Evolutionary conservation across 2,329 filamentous ascomycete genomes (phyloP).

Genomic region (Penicillium brasilianum): DNA sequence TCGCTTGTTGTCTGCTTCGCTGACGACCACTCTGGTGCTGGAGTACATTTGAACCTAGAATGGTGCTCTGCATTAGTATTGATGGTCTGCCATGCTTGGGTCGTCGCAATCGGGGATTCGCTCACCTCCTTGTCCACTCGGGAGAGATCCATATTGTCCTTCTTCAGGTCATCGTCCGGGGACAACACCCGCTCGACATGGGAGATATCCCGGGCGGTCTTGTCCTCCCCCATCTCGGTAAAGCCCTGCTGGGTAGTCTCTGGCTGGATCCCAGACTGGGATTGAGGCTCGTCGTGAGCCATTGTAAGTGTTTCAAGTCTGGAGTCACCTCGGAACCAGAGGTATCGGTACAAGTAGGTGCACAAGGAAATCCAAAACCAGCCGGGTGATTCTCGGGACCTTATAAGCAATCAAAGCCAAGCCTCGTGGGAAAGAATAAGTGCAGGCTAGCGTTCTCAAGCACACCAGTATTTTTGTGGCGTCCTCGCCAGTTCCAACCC

Average conservation of each 20-base stretch:
- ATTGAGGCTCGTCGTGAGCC: slow-evolving; percentile 14
- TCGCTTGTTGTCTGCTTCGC: slow-evolving; percentile 63
- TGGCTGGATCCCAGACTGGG: slow-evolving; percentile 21
- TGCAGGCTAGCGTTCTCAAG: no score
- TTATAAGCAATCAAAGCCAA: background rate
- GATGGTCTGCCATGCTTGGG: background rate
- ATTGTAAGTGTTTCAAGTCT: slow-evolving; percentile 8
- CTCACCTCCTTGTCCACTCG: slow-evolving; percentile 67
- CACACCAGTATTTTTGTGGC: no score
- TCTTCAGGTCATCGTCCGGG: slow-evolving; percentile 50
- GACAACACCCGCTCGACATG: slow-evolving; percentile 59
- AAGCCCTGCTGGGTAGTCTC: slow-evolving; percentile 2
- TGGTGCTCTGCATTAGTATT: background rate
- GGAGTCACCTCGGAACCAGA: background rate
- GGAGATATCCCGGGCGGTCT: slow-evolving; percentile 40
- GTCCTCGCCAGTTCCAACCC: no score
- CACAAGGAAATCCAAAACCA: background rate
- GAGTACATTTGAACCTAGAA: slow-evolving; percentile 67
- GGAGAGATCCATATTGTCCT: slow-evolving; percentile 61
- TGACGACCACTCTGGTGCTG: slow-evolving; percentile 58
- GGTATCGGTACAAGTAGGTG: background rate
- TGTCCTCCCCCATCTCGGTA: slow-evolving; percentile 20
- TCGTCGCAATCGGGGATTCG: background rate
- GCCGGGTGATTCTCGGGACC: background rate
- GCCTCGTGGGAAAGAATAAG: background rate